phyloP scores from a whole-genome alignment of 2,329 filamentous ascomycete genomes.

The Hysterium pulicare region DNA sequence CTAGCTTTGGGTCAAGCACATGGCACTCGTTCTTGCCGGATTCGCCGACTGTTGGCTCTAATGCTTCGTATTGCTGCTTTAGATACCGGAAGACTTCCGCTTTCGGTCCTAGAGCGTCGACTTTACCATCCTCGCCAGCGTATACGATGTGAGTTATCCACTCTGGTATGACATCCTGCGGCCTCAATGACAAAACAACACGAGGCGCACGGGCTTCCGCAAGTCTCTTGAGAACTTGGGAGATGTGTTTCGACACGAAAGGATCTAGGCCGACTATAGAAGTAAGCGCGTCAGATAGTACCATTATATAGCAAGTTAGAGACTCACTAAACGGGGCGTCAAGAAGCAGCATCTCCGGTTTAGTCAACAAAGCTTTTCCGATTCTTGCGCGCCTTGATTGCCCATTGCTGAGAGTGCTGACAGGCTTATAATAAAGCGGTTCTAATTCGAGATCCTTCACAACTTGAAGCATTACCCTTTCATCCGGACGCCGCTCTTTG shows the following conservation, averaged over 20 bases:
- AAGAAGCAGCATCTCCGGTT: conserved; percentile 76
- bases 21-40: conserved; percentile 2
- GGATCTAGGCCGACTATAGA: conserved; percentile 80
- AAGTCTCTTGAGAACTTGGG: conserved; percentile 65
- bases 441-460: conserved; percentile 67
- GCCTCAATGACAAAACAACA: conserved; percentile 72
- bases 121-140: conserved; percentile 63
- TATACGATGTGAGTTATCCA: conserved; percentile 88
- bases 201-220: conserved; percentile 66
- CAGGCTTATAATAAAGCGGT: conserved; percentile 71
- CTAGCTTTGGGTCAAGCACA: conserved; percentile 15
- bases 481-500: conserved; percentile 48
- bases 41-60: conserved; percentile 30
- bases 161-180: conserved; percentile 80
- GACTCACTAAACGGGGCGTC: conserved; percentile 82
- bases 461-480: conserved; percentile 55
- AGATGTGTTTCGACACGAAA: conserved; percentile 69
- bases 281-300: conserved; percentile 3
- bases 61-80: conserved; percentile 21
- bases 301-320: conserved; percentile 1
- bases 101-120: conserved; percentile 65
- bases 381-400: conserved; percentile 86
- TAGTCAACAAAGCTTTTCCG: conserved; percentile 74
- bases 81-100: conserved; percentile 55
- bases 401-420: conserved; percentile 88